Evolutionary conservation across 2,329 filamentous ascomycete species (phyloP), one percentile per base, ranked within the genome.

Genomic region (Venturia aucupariae): DNA sequence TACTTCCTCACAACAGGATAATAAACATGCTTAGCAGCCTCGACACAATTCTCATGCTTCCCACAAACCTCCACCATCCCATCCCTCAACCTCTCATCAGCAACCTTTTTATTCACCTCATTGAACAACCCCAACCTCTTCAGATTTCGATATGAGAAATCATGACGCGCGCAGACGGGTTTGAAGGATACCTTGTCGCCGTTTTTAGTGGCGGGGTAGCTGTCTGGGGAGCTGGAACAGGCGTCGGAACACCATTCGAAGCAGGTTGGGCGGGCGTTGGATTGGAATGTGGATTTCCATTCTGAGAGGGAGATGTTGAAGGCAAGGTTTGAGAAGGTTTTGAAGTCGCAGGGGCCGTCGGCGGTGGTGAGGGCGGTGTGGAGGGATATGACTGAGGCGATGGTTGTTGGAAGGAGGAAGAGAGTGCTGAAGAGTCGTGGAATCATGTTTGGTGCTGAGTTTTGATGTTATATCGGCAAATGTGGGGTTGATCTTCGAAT

Each of bases 141-240:
- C 27, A 64, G 62, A 55, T 66, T 65, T 0, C 66, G 61, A 46
- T 67, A 67, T 5, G 60, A 54, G 59, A 67, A 67, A 48, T 67
- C 66, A 39, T 67, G 66, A 19, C 66, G 66, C 19, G 65, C 59
- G 64, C 64, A 67, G 3, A 39, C 64, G 32, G 61, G 60, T 39
- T 42, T 27, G 64, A 66, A 65, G 19, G 41, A 24, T 38, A 48
- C 65, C n/a, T 38, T 39, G 6, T 24, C 6, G 6, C 41, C 55
- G 35, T 62, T 44, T 44, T 65, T 35, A n/a, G 63, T 46, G 22
- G 19, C 27, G 5, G 64, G 42, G 27, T 44, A 63, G 41, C 51
- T 55, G 60, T 65, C 60, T 2, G 64, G 57, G 19, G 64, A 39
- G 46, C 17, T 3, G 48, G 27, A 22, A 38, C 46, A 59, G 62